These are phyloP conservation scores for Termitomyces sp. DNA, from an alignment of 768 basidiomycete species.

Conservation along the genomic window DNA sequence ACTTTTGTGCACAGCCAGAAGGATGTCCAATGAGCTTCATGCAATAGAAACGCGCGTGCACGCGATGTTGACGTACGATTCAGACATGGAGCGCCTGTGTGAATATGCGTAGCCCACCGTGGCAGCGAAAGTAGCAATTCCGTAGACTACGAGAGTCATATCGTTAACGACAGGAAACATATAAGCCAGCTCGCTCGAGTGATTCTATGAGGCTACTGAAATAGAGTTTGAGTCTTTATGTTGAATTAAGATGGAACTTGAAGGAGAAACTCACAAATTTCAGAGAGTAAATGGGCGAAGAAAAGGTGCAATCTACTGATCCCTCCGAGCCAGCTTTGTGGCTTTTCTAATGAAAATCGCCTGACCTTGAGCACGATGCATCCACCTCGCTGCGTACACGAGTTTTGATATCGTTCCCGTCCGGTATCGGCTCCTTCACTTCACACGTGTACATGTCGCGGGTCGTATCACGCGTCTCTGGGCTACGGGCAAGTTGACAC, in stretches of 20 bases:
- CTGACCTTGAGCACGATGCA: constrained; percentile 16
- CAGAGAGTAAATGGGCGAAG: background rate
- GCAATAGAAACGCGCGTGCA: background rate
- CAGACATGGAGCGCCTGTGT: constrained; percentile 30
- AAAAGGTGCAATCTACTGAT: background rate
- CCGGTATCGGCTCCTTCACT: constrained; percentile 1
- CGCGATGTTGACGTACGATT: constrained; percentile 24
- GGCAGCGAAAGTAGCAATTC: constrained; percentile 58
- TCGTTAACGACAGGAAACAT: constrained; percentile 49
- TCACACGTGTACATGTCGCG: constrained; percentile 5
- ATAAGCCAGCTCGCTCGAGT: background rate
- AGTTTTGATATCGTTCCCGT: constrained; percentile 9
- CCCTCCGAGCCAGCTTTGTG: background rate
- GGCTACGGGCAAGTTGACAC: background rate
- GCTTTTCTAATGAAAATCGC: constrained; percentile 2
- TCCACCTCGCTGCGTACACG: constrained; percentile 23
- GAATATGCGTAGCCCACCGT: constrained; percentile 56
- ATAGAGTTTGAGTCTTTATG: background rate
- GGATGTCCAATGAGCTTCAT: background rate
- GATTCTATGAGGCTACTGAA: background rate
- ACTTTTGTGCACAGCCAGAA: constrained; percentile 8
- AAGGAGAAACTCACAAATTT: background rate
- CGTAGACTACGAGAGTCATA: constrained; percentile 52
- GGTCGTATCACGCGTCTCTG: background rate
- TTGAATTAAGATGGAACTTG: background rate